These are phyloP conservation scores for Henningerozyma blattae DNA, from an alignment of 805 yeast species.

Conservation along the genomic window DNA sequence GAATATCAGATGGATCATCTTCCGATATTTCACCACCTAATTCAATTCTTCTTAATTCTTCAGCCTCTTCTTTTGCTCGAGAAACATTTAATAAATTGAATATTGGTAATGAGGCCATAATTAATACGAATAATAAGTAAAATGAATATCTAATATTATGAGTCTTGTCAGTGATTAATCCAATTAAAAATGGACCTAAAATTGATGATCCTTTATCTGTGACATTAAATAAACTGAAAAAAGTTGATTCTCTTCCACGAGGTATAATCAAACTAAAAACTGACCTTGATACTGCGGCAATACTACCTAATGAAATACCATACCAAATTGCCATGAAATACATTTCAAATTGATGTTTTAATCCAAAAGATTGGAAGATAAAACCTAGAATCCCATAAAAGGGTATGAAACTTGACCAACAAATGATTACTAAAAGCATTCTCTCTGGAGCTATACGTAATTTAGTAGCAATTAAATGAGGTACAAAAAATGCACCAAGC, in stretches of 20 bases:
- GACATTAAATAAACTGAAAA: conserved; percentile 62
- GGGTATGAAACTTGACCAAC: conserved; percentile 58
- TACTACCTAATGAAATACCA: conserved; percentile 64
- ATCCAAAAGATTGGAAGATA: conserved; percentile 39
- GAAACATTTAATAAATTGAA: conserved; percentile 42
- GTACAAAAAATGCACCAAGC: conserved; percentile 48
- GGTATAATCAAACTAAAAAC: conserved; percentile 61
- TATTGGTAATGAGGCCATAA: conserved; percentile 47
- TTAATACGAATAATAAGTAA: conserved; percentile 43
- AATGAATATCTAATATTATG: conserved; percentile 68
- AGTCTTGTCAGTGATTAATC: conserved; percentile 56
- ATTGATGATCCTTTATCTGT: conserved; percentile 76
- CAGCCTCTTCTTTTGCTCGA: conserved; percentile 49
- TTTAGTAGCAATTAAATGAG: conserved; percentile 29
- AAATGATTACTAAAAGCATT: conserved; percentile 38
- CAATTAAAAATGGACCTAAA: conserved; percentile 63
- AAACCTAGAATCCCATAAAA: conserved; percentile 62
- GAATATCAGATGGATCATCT: too few species aligned
- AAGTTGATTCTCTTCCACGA: conserved; percentile 60
- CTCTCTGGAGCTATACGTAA: conserved; percentile 34
- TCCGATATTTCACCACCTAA: conserved; percentile 1
- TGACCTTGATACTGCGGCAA: conserved; percentile 58
- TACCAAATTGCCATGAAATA: conserved; percentile 60
- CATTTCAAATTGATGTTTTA: conserved; percentile 56
- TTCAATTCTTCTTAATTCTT: conserved; percentile 21